phyloP scores from a whole-genome alignment of 177 flowering plant genomes.

The Vitis hybrid region DNA sequence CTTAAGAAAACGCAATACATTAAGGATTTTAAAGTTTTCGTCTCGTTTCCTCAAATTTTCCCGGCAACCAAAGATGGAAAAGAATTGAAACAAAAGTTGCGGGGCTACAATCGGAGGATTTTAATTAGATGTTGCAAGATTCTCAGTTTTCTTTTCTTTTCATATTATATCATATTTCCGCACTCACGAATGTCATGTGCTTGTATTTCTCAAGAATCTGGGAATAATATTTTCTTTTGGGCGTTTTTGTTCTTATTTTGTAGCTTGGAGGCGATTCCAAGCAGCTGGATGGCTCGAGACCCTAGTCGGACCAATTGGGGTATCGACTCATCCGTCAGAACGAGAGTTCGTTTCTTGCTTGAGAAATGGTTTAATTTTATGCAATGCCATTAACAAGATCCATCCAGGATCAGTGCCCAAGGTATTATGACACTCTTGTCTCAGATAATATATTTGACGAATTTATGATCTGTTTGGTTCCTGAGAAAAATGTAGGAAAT shows the following conservation, averaged over 20 bases:
- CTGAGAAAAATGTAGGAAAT: background rate
- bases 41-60: too few relatives aligned
- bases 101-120: too few relatives aligned
- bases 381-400: conserved; percentile 86
- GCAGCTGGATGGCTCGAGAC: conserved; percentile 76
- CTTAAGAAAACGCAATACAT: too few relatives aligned
- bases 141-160: too few relatives aligned
- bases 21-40: too few relatives aligned
- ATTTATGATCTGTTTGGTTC: background rate
- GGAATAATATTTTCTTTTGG: background rate
- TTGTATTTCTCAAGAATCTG: too few relatives aligned
- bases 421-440: conserved; percentile 35
- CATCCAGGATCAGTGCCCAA: conserved; percentile 80
- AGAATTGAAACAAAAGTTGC: too few relatives aligned
- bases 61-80: too few relatives aligned
- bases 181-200: too few relatives aligned
- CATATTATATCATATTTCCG: too few relatives aligned
- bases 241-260: conserved; percentile 2
- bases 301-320: conserved; percentile 70
- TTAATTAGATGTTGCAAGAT: too few relatives aligned
- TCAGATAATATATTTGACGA: too few relatives aligned
- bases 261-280: conserved; percentile 71
- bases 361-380: conserved; percentile 81
- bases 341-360: conserved; percentile 76
- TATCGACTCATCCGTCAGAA: conserved; percentile 70